Conservation (phyloP, 345 rosid species). For the Rhodomyrtus tomentosa region DNA sequence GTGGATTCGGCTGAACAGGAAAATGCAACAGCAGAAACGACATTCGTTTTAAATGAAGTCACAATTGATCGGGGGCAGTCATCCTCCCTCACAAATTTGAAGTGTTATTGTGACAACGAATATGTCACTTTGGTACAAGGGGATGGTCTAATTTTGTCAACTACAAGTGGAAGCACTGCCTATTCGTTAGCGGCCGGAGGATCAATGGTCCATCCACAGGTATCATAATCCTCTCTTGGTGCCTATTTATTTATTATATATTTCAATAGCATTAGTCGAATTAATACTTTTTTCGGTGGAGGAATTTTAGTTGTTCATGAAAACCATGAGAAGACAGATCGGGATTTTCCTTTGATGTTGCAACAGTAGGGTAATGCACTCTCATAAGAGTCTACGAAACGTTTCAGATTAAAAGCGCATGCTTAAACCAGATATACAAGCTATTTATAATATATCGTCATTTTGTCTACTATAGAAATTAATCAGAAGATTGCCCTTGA, state of each 20-base stretch:
- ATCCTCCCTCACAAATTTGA: slow-evolving; percentile 82
- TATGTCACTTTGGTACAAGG: slow-evolving; percentile 96
- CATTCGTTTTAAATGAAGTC: slow-evolving; percentile 87
- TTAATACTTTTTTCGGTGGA: not conserved
- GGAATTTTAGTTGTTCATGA: not conserved
- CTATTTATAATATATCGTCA: too few relatives aligned
- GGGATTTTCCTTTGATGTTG: too few relatives aligned
- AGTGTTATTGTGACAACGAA: slow-evolving; percentile 88
- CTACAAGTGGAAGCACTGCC: slow-evolving; percentile 98
- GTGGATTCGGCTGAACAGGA: slow-evolving; percentile 72
- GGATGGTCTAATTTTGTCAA: slow-evolving; percentile 78
- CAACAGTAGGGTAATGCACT: not conserved
- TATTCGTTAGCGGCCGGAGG: slow-evolving; percentile 98
- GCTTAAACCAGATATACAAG: too few relatives aligned
- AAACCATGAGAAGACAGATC: not conserved
- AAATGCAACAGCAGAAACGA: slow-evolving; percentile 45
- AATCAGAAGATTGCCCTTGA: too few relatives aligned
- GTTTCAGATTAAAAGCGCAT: too few relatives aligned
- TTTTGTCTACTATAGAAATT: too few relatives aligned
- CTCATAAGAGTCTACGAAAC: not conserved
- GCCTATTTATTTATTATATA: too few relatives aligned
- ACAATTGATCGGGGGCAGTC: slow-evolving; percentile 90
- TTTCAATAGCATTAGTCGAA: not conserved
- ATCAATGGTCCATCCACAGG: slow-evolving; percentile 99
- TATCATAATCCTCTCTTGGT: not conserved